Conservation (phyloP, 129 eudicot genomes). For the Ambrosia trifida region DNA sequence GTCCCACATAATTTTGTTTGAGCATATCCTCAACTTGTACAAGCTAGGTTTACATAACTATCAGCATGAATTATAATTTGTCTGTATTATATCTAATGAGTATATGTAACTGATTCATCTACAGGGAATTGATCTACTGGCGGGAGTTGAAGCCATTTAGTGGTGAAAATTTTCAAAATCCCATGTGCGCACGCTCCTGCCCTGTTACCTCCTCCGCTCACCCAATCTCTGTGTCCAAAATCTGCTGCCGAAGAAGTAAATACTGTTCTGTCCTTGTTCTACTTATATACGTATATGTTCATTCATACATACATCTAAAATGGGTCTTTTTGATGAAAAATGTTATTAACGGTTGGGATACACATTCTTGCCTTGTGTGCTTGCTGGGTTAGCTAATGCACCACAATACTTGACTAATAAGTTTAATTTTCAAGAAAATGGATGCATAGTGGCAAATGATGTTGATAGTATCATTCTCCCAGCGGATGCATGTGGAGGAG, state of each 20-base stretch:
- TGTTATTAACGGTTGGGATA: constrained; percentile 66
- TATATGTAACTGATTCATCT: background rate
- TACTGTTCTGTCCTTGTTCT: constrained; percentile 15
- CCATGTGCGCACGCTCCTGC: constrained; percentile 99
- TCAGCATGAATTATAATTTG: background rate
- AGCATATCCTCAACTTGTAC: background rate
- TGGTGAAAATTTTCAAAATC: constrained; percentile 73
- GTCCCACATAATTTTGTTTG: background rate
- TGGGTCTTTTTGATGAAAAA: background rate
- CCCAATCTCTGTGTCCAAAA: constrained; percentile 67
- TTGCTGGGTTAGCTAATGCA: constrained; percentile 87
- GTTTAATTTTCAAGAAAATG: constrained; percentile 29
- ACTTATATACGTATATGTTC: background rate
- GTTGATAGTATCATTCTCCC: constrained; percentile 94
- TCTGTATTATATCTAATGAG: background rate
- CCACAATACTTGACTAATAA: constrained; percentile 68
- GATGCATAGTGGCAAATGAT: constrained; percentile 65
- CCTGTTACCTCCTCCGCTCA: constrained; percentile 58
- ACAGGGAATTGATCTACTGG: constrained; percentile 92
- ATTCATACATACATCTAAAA: constrained; percentile 13
- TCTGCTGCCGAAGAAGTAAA: constrained; percentile 97
- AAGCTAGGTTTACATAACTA: background rate
- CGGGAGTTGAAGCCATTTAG: constrained; percentile 96
- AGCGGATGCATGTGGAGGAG: constrained; percentile 81
- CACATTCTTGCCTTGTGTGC: constrained; percentile 97